Conservation (phyloP, 768 basidiomycete species). For the Tephrocybe sp. region DNA sequence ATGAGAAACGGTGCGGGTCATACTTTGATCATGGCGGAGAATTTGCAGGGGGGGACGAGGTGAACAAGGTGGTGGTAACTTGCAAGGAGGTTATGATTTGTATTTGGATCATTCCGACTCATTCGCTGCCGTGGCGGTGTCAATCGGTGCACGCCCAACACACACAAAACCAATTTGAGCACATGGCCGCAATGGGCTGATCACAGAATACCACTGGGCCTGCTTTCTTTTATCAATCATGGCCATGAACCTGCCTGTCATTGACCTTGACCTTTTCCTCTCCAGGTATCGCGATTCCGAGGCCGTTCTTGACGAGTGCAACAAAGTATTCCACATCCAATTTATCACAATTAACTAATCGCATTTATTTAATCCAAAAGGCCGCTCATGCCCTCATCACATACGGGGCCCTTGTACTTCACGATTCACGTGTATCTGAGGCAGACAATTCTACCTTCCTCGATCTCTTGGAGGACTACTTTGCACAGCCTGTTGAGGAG, state of each 20-base stretch:
- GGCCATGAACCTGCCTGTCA: constrained; percentile 59
- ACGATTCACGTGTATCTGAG: constrained; percentile 82
- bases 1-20: neutral
- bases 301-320: constrained; percentile 57
- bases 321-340: constrained; percentile 42
- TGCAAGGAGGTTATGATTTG: constrained; percentile 13
- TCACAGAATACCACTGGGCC: neutral
- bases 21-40: constrained; percentile 48
- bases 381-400: constrained; percentile 78
- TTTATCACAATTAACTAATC: neutral
- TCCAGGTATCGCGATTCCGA: constrained; percentile 42
- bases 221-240: constrained; percentile 17
- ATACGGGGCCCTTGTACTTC: constrained; percentile 84
- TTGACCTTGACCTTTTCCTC: constrained; percentile 76
- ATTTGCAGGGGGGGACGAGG: constrained; percentile 23
- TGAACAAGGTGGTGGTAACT: constrained; percentile 31
- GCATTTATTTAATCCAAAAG: constrained; percentile 32
- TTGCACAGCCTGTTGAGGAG: constrained; percentile 60
- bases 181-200: neutral
- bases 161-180: constrained; percentile 2
- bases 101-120: constrained; percentile 19
- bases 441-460: constrained; percentile 80
- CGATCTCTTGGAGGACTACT: constrained; percentile 92
- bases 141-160: constrained; percentile 11
- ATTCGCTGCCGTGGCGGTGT: constrained; percentile 16